Percentiles rank a stretch among this genome's conserved stretches.
Evolutionary conservation across 169 alveolate genomes (phyloP).

Genomic region (Cyclospora cayetanensis): DNA sequence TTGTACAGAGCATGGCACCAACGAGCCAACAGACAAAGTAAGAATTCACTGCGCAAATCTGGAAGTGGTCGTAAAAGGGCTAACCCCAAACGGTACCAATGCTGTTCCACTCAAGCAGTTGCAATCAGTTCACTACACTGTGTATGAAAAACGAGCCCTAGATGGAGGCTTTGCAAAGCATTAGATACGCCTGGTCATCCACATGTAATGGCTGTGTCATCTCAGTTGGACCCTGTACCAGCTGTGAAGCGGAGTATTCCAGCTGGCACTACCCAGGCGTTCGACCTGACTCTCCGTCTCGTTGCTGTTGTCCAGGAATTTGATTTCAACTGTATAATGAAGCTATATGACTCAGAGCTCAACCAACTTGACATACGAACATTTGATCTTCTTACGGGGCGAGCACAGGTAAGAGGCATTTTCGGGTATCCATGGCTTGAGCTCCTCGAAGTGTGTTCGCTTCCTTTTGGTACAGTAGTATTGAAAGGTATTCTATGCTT

Average conservation of each 20-base stretch:
- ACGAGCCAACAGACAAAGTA: conserved; percentile 63
- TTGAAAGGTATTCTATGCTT: too few species aligned
- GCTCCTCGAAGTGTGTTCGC: too few species aligned
- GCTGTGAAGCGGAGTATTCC: conserved; percentile 48
- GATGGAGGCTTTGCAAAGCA: too few species aligned
- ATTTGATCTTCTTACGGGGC: conserved; percentile 60
- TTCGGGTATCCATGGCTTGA: too few species aligned
- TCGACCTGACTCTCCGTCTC: conserved; percentile 61
- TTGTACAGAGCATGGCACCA: conserved; percentile 65
- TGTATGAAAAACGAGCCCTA: neutral
- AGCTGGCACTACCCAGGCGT: conserved; percentile 58
- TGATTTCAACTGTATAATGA: conserved; percentile 57
- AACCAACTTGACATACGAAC: conserved; percentile 47
- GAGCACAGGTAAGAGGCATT: conserved; percentile 36
- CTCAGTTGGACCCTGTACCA: conserved; percentile 64
- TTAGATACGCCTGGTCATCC: too few species aligned
- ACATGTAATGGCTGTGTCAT: neutral
- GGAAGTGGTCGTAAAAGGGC: neutral
- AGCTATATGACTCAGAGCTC: conserved; percentile 55
- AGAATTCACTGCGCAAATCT: neutral
- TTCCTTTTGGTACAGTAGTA: too few species aligned
- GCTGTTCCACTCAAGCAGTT: neutral
- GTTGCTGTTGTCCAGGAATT: conserved; percentile 53
- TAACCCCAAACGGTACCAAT: neutral
- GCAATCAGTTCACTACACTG: neutral